A percentile compares a stretch with the other conserved stretches of the same genome.
Conservation (phyloP, 1,284 basidiomycete species). For the Taiwanofungus camphoratus region DNA sequence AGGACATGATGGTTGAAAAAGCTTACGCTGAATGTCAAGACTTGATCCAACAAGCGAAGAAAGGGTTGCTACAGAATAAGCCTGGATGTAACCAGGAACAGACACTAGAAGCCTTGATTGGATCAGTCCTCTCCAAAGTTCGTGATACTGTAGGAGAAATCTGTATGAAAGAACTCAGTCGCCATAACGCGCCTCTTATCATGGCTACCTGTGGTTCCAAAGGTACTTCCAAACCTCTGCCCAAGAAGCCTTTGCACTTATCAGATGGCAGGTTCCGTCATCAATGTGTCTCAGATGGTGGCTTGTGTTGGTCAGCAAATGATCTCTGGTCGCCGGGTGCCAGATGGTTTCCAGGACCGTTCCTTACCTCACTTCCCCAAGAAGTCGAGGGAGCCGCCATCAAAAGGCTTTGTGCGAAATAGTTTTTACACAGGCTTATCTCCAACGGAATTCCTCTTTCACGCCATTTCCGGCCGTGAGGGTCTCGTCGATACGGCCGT, state of each 20-base stretch:
- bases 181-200: constrained; percentile 95
- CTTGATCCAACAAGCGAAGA: constrained; percentile 86
- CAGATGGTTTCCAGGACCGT: constrained; percentile 98
- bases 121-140: constrained; percentile 89
- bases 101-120: constrained; percentile 94
- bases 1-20: constrained; percentile 83
- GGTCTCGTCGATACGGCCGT: constrained; percentile 99
- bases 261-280: constrained; percentile 85
- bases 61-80: constrained; percentile 91
- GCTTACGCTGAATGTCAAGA: constrained; percentile 89
- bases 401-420: constrained; percentile 98
- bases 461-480: constrained; percentile 98
- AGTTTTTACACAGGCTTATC: constrained; percentile 94
- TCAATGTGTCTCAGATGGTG: constrained; percentile 99
- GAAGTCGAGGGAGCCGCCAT: constrained; percentile 94
- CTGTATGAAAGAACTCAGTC: constrained; percentile 96
- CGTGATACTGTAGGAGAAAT: constrained; percentile 96
- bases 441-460: constrained; percentile 97
- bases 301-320: constrained; percentile 99
- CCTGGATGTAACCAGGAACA: constrained; percentile 97
- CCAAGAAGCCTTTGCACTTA: too few relatives aligned
- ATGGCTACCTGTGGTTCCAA: constrained; percentile 99
- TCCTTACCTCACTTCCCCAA: constrained; percentile 98
- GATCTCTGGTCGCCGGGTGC: constrained; percentile 96
- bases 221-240: constrained; percentile 61